A percentile compares a stretch with the other conserved stretches of the same genome.
Conservation (phyloP, 306 rosid genomes). For the Carpinus viminea region DNA sequence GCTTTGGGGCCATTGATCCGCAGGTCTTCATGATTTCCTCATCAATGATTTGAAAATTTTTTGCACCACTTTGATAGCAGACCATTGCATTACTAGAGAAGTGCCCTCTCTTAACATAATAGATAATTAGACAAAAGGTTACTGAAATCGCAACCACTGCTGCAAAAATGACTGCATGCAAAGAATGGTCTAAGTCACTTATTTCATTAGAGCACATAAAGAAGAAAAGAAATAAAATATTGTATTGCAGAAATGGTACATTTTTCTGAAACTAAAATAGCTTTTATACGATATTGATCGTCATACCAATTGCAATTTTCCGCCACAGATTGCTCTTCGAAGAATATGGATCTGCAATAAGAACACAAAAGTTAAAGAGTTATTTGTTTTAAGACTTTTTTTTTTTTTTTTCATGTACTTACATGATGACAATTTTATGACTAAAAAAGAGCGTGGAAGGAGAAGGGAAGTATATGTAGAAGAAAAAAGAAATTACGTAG, state of each 20-base stretch:
- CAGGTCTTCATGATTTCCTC: conserved; percentile 4
- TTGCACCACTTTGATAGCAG: not conserved
- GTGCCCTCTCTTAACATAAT: not conserved
- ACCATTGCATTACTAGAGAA: not conserved
- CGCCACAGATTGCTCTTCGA: not conserved
- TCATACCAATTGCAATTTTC: not conserved
- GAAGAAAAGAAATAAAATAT: too few relatives aligned
- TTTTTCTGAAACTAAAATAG: not conserved
- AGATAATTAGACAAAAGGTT: not conserved
- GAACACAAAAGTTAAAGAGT: not conserved
- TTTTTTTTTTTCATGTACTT: not conserved
- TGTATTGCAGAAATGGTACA: not conserved
- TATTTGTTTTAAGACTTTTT: not conserved
- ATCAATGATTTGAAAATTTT: not conserved
- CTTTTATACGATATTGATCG: not conserved
- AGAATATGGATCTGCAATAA: not conserved
- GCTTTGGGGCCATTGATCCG: conserved; percentile 20
- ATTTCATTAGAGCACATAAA: not conserved
- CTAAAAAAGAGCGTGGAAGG: too few relatives aligned
- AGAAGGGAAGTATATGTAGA: too few relatives aligned
- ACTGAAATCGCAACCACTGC: not conserved
- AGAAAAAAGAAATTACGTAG: too few relatives aligned
- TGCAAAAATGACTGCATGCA: not conserved
- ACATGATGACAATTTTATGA: not conserved
- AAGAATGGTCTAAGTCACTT: not conserved